Percentiles rank a stretch among this genome's conserved stretches.
Conservation (phyloP, 306 rosid genomes). For the Quercus aquifolioides region DNA sequence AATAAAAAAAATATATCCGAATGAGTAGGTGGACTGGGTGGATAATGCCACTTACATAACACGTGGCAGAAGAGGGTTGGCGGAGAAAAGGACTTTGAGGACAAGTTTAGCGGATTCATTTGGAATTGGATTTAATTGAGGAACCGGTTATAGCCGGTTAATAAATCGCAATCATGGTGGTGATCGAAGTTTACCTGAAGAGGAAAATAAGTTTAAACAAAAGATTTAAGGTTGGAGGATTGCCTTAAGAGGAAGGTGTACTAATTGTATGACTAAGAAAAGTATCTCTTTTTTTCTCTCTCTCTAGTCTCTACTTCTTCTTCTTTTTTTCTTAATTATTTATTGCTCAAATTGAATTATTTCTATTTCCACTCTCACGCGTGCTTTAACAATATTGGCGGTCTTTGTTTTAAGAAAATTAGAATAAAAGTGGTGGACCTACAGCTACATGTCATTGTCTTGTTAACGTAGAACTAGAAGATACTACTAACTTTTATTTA, state of each 20-base stretch:
- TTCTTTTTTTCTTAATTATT: not conserved
- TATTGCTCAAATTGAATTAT: constrained; percentile 40
- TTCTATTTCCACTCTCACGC: not conserved
- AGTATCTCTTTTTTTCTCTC: not conserved
- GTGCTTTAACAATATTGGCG: not conserved
- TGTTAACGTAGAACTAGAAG: not conserved
- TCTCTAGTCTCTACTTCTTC: not conserved
- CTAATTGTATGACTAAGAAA: constrained; percentile 33
- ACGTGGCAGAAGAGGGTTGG: constrained; percentile 27
- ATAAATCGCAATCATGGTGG: constrained; percentile 28
- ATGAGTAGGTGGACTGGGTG: not conserved
- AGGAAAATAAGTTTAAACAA: constrained; percentile 44
- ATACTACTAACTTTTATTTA: no score
- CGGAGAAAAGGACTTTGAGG: not conserved
- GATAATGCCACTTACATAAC: not conserved
- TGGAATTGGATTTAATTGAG: not conserved
- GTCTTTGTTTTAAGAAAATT: constrained; percentile 9
- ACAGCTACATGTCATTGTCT: not conserved
- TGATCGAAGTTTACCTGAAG: constrained; percentile 45
- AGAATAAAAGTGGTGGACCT: not conserved
- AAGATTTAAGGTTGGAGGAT: constrained; percentile 46
- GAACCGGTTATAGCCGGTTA: constrained; percentile 51
- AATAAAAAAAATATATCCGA: not conserved
- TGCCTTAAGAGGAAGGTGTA: constrained; percentile 49
- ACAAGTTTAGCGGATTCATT: not conserved